phyloP scores from a whole-genome alignment of 2,329 filamentous ascomycete genomes.

The Colletotrichum truncatum region DNA sequence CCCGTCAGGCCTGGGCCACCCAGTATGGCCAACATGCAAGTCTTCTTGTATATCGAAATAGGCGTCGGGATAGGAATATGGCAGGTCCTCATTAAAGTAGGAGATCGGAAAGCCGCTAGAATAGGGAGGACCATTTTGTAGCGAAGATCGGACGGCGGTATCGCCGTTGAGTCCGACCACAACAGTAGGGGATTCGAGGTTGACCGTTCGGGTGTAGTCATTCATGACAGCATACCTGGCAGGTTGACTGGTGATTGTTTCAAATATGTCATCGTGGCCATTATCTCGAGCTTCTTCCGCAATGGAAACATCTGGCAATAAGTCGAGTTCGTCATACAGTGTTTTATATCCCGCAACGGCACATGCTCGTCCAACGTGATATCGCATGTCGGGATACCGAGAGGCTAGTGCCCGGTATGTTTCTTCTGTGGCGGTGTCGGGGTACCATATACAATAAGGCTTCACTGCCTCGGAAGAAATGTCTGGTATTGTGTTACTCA shows the following conservation, averaged over 20 bases:
- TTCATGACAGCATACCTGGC: constrained; percentile 45
- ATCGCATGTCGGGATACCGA: constrained; percentile 43
- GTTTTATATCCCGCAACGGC: constrained; percentile 46
- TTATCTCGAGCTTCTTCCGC: constrained; percentile 50
- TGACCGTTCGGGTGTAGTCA: constrained; percentile 41
- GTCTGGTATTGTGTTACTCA: constrained; percentile 44
- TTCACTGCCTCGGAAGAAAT: constrained; percentile 32
- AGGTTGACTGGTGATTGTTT: constrained; percentile 38
- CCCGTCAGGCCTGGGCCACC: background rate
- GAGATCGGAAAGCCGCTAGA: too few species aligned
- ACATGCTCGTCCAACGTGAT: constrained; percentile 49
- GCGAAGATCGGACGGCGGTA: constrained; percentile 37
- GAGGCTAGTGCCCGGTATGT: constrained; percentile 44
- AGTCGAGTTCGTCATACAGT: constrained; percentile 45
- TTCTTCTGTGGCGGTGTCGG: constrained; percentile 44
- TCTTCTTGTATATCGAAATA: constrained; percentile 42
- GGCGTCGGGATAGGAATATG: too few species aligned
- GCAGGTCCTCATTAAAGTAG: too few species aligned
- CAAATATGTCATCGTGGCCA: constrained; percentile 37
- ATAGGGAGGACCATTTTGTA: too few species aligned
- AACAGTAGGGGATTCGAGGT: constrained; percentile 4
- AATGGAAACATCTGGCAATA: constrained; percentile 48
- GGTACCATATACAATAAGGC: constrained; percentile 54
- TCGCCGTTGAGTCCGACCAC: constrained; percentile 43
- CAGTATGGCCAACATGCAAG: constrained; percentile 25